These are phyloP conservation scores for Apiotrichum laibachii DNA, from an alignment of 1,284 basidiomycete genomes.

Conservation along the genomic window DNA sequence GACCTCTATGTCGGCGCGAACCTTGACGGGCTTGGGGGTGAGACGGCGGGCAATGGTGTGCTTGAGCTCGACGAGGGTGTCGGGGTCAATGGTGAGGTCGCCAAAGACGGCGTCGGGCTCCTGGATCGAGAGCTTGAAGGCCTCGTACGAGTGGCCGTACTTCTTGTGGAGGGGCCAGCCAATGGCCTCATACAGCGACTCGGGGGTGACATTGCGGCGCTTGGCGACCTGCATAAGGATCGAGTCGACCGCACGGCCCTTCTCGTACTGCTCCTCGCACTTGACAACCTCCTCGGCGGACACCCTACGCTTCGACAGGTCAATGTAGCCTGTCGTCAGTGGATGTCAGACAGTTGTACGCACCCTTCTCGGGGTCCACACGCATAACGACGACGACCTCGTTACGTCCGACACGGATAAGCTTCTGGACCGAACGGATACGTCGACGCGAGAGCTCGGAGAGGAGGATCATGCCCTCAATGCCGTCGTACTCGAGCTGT, in stretches of 20 bases:
- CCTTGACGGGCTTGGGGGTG: constrained; percentile 97
- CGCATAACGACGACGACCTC: constrained; percentile 97
- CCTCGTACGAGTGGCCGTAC: constrained; percentile 95
- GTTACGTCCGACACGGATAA: constrained; percentile 95
- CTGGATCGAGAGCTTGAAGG: constrained; percentile 88
- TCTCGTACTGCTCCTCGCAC: constrained; percentile 98
- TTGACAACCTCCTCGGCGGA: constrained; percentile 97
- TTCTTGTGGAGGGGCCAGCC: constrained; percentile 90
- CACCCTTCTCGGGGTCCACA: constrained; percentile 99
- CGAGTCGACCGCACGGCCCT: constrained; percentile 90
- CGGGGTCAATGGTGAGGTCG: constrained; percentile 60
- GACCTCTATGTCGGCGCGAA: constrained; percentile 95
- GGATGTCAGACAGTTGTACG: constrained; percentile 31
- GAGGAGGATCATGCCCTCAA: constrained; percentile 98
- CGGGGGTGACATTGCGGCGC: constrained; percentile 60
- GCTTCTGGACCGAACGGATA: constrained; percentile 96
- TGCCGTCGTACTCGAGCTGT: constrained; percentile 97
- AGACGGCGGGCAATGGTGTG: constrained; percentile 89
- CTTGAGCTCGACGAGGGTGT: constrained; percentile 68
- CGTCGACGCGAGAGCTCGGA: constrained; percentile 95
- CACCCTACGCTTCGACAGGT: constrained; percentile 98
- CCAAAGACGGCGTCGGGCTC: constrained; percentile 84
- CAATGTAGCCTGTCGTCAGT: constrained; percentile 77
- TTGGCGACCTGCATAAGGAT: constrained; percentile 93
- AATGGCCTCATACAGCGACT: constrained; percentile 79